phyloP scores from a whole-genome alignment of 164 flowering plant genomes.

The Chimonanthus praecox region DNA sequence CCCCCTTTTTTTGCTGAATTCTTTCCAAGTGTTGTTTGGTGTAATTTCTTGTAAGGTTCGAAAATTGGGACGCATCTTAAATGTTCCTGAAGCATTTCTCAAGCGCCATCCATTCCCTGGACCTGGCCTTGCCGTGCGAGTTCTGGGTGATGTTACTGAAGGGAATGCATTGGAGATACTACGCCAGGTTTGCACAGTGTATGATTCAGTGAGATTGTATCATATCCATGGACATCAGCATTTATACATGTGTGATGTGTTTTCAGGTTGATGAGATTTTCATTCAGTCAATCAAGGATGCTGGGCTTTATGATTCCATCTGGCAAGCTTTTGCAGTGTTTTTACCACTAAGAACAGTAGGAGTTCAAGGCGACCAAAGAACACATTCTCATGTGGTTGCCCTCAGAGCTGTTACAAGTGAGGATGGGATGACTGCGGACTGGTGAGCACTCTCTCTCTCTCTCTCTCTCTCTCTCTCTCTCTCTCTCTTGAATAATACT shows the following conservation, averaged over 20 bases:
- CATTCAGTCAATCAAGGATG: constrained; percentile 87
- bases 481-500: not conserved
- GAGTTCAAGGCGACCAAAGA: constrained; percentile 98
- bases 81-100: constrained; percentile 78
- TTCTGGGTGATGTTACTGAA: constrained; percentile 85
- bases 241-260: not conserved
- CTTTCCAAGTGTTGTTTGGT: constrained; percentile 2
- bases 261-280: constrained; percentile 94
- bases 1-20: not conserved
- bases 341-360: constrained; percentile 73
- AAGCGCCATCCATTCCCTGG: constrained; percentile 99
- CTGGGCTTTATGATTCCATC: constrained; percentile 85
- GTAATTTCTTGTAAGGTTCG: constrained; percentile 54
- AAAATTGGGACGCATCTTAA: constrained; percentile 70
- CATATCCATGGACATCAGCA: not conserved
- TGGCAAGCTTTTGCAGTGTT: constrained; percentile 99
- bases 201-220: not conserved
- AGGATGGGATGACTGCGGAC: constrained; percentile 99
- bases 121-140: constrained; percentile 97
- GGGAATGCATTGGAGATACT: constrained; percentile 80
- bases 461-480: not conserved
- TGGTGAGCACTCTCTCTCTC: constrained; percentile 44
- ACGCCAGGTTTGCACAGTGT: constrained; percentile 54
- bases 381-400: constrained; percentile 91
- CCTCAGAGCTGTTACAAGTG: constrained; percentile 94